Base-by-base conservation (phyloP, 2,329 filamentous ascomycete species). In the Paecilomyces niveus region DNA sequence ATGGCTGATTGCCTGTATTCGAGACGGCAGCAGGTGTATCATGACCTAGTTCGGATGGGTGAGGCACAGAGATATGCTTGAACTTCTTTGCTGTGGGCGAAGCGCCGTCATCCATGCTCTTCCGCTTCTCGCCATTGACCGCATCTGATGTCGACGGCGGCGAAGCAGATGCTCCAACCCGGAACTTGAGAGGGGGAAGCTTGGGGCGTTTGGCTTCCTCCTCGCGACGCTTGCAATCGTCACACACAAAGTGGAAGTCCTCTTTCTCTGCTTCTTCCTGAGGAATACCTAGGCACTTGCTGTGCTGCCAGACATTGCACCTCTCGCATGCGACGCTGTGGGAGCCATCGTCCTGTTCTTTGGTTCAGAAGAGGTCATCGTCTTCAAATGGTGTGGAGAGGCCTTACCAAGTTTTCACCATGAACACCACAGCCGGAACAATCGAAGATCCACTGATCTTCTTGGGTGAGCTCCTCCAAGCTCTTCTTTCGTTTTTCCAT, bases 291-390 rank as follows among this genome's bases (percentile, higher is more conserved):
- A 96, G 83, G 70, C 94, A 99, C 67, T 89, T 90, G 79, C 92
- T 96, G 70, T 99, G 94, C 72, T 97, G 93, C 94, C 94, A 99
- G 54, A 96, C 88, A 70, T 88, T 95, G 79, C 94, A 99, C 64
- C 82, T 87, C 70, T 99, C 94, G 75, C 94, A 99, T 29, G 92
- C 89, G 63, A 99, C 87, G 71, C 92, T 96, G 70, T 96, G 92
- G 7, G 90, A 88, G 35, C 94, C 94, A 71, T 97, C 94, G 67
- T 99, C 94, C 81, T 84, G 62, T 15, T 7, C 29, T 32, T 53
- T 50, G 24, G 61, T 73, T n/a, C 56, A 72, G 67, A 65, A 50
- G 62, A 60, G 15, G 35, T 22, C 51, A 33, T 59, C 32, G 56
- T 18, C 10, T 32, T 31, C 54, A 35, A 52, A 33, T 10, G 26